Evolutionary conservation across 345 rosid genomes (phyloP).

Genomic region (Theobroma cacao): DNA sequence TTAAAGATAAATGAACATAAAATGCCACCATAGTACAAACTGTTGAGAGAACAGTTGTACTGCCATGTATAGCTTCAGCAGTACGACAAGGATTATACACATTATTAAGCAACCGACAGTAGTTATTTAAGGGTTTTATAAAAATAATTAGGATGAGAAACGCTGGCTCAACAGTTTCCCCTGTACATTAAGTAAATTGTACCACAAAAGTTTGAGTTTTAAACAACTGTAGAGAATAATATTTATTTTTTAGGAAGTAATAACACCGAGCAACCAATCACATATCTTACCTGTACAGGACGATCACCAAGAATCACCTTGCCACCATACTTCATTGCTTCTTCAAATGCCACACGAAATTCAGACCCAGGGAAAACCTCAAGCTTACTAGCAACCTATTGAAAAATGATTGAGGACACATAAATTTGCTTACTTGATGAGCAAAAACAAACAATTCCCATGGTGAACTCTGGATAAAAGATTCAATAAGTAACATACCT

Average conservation of each 20-base stretch:
- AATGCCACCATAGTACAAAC: background rate
- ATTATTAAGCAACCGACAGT: background rate
- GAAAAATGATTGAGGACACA: background rate
- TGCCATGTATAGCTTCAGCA: background rate
- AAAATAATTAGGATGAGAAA: background rate
- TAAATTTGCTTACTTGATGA: background rate
- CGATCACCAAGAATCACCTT: conserved; percentile 94
- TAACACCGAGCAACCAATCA: background rate
- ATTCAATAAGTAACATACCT: conserved; percentile 41
- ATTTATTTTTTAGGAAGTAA: background rate
- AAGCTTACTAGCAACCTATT: conserved; percentile 77
- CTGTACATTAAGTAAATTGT: background rate
- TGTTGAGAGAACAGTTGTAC: background rate
- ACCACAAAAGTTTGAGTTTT: background rate
- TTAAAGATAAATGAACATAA: background rate
- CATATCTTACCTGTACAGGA: conserved; percentile 64
- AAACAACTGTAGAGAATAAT: background rate
- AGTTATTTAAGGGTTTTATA: background rate
- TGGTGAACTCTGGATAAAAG: background rate
- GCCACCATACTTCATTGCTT: conserved; percentile 78
- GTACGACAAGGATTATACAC: background rate
- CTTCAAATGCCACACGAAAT: conserved; percentile 91
- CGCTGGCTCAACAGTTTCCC: background rate
- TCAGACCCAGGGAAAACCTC: conserved; percentile 92
- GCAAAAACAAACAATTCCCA: background rate